Evolutionary conservation across 2,329 filamentous ascomycete genomes (phyloP).

Genomic region (Cladosporium sp.): DNA sequence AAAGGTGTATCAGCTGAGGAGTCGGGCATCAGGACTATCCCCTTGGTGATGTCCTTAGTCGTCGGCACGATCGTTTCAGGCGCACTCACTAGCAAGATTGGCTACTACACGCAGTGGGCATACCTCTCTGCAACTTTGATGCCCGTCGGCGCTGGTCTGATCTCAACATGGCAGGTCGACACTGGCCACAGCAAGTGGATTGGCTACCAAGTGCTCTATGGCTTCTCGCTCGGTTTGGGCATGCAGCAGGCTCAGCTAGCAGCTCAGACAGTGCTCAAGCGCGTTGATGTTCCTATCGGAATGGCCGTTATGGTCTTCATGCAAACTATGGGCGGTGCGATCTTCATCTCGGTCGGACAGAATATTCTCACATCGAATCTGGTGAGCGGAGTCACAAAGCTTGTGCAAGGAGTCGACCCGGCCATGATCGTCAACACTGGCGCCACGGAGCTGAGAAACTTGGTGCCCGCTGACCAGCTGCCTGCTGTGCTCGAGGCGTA

Average conservation of each 20-base stretch:
- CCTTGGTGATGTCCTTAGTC: slow-evolving; percentile 44
- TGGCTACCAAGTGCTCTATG: slow-evolving; percentile 45
- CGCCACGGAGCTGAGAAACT: slow-evolving; percentile 25
- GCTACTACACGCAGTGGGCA: slow-evolving; percentile 47
- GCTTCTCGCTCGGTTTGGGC: slow-evolving; percentile 40
- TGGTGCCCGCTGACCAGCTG: slow-evolving; percentile 23
- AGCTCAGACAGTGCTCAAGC: slow-evolving; percentile 34
- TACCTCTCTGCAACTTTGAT: slow-evolving; percentile 35
- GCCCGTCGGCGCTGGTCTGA: slow-evolving; percentile 40
- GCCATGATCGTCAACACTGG: slow-evolving; percentile 24
- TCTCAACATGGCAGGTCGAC: slow-evolving; percentile 37
- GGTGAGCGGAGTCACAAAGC: slow-evolving; percentile 12
- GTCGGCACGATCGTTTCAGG: slow-evolving; percentile 38
- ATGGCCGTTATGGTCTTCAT: slow-evolving; percentile 41
- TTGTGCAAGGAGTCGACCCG: slow-evolving; percentile 17
- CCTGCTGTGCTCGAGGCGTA: slow-evolving; percentile 22
- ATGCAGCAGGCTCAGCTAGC: slow-evolving; percentile 41
- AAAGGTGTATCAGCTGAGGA: slow-evolving; percentile 42
- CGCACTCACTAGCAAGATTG: slow-evolving; percentile 33
- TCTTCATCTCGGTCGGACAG: slow-evolving; percentile 42
- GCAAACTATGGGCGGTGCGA: slow-evolving; percentile 40
- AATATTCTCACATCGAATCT: slow-evolving; percentile 22
- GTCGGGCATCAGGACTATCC: slow-evolving; percentile 46
- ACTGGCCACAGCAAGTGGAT: slow-evolving; percentile 41
- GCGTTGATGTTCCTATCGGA: slow-evolving; percentile 36